Evolutionary conservation across 2,329 filamentous ascomycete species (phyloP), one percentile per base, ranked within the genome.

Genomic region (Pseudopyrenochaeta lycopersici): DNA sequence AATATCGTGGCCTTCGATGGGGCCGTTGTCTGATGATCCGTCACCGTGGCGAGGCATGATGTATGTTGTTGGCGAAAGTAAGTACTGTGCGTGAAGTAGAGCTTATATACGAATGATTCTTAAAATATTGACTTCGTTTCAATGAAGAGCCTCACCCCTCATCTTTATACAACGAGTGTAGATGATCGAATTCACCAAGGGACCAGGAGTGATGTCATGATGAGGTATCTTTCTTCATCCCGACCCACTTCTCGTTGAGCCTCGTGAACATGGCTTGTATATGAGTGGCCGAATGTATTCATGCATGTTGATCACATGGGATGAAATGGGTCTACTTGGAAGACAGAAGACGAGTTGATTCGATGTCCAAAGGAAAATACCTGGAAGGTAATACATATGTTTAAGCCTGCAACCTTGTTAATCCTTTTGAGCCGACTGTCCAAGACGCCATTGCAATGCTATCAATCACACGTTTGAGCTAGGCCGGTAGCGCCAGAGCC

Each of bases 41-140:
- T 75, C 73, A 64, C 75, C 75, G 63, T 77, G 66, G 59, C 74
- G 75, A 63, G 76, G 75, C 76, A 78, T 78, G 49, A 56, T 68
- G 49, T 20, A 17, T 18, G 9, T 30, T 21, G 6, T 30, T 10
- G 17, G 40, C n/a, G 17, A 23, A 20, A 30, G 14, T 14, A 18
- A 23, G 18, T 18, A 21, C 9, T 39, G 11, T 39, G 11, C 4
- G 18, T 1, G 17, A 38, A 21, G 35, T 6, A 12, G 15, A 4
- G n/a, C 17, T 7, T 15, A 15, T n/a, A 36, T 36, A 4, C 21
- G 3, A 12, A 23, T 7, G 9, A 20, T 39, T n/a, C 3, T 17
- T 39, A 12, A 14, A 39, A 7, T 39, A 20, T 15, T 20, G 14
- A 7, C 4, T 4, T 27, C 9, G 23, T 9, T 27, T 36, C 10